These are phyloP conservation scores for Marchantia paleacea DNA, from an alignment of 225 moss, liverwort and hornwort species.

Conservation along the genomic window DNA sequence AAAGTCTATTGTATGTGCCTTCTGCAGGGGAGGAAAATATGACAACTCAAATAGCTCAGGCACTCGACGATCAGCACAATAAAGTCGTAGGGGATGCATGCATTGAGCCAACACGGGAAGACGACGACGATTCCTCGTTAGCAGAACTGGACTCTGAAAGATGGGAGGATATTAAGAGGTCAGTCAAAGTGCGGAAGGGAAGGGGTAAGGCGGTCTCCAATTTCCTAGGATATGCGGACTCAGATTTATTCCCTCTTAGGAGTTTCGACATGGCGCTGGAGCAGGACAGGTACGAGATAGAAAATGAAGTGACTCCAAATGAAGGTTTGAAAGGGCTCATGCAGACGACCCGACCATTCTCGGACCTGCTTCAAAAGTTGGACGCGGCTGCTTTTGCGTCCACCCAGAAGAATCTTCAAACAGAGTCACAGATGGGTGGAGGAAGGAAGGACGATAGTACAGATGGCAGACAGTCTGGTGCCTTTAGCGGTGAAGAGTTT, in stretches of 20 bases:
- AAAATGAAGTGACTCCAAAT: background rate
- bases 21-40: background rate
- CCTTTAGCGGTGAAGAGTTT: background rate
- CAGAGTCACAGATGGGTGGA: background rate
- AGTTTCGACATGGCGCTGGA: constrained; percentile 12
- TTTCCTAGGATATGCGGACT: constrained; percentile 3
- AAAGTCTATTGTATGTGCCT: background rate
- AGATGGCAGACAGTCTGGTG: background rate
- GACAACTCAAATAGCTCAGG: background rate
- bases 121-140: background rate
- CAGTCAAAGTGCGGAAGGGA: constrained; percentile 22
- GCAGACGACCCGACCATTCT: background rate
- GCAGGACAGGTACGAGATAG: background rate
- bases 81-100: background rate
- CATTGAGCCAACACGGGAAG: background rate
- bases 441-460: background rate
- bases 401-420: background rate
- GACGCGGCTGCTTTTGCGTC: constrained; percentile 1
- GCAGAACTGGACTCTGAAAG: constrained; percentile 5
- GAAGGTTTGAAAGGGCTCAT: background rate
- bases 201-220: constrained; percentile 20
- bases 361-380: background rate
- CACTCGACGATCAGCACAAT: background rate
- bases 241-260: constrained; percentile 15
- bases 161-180: constrained; percentile 15